phyloP scores from a whole-genome alignment of 75 land plant genomes.

The Pinus albicaulis region DNA sequence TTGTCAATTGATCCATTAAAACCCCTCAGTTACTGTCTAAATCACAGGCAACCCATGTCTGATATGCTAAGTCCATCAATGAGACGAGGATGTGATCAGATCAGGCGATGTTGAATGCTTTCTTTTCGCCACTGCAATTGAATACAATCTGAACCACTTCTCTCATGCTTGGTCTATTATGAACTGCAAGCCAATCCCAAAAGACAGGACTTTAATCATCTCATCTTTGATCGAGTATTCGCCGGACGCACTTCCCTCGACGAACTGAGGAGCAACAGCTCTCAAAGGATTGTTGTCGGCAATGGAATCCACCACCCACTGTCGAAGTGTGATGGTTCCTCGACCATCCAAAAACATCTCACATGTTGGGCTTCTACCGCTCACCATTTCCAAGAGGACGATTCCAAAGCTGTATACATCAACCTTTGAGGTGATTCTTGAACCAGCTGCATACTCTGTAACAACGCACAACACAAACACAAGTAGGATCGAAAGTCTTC shows the following conservation, averaged over 20 bases:
- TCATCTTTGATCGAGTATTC: neutral
- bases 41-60: no score
- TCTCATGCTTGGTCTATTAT: neutral
- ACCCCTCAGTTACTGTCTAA: no score
- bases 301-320: neutral
- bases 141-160: neutral
- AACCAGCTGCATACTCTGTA: neutral
- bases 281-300: neutral
- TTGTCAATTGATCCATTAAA: no score
- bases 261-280: neutral
- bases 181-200: neutral
- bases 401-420: conserved; percentile 1
- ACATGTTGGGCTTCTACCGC: neutral
- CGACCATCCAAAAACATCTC: neutral
- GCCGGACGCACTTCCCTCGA: no score
- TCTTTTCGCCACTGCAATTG: no score
- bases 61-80: no score
- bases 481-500: neutral
- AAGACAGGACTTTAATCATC: neutral
- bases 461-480: neutral
- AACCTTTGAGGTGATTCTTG: neutral
- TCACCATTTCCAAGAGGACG: neutral
- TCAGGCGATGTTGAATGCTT: no score
- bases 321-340: neutral
- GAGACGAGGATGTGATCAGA: no score